These are phyloP conservation scores for Wickerhamomyces ciferrii DNA, from an alignment of 805 yeast species.

Conservation along the genomic window DNA sequence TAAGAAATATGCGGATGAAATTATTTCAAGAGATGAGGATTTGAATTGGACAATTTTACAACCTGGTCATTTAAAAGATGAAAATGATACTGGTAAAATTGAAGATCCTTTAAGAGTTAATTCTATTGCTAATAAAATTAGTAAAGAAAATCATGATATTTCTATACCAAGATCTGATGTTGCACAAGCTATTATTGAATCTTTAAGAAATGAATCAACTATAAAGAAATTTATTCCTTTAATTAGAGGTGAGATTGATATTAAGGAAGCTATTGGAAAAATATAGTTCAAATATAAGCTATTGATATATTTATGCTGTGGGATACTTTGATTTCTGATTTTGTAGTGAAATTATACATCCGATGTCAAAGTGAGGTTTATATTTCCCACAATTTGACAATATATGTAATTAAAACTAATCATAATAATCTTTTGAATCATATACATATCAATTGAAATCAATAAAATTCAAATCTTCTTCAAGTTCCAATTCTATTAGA, in stretches of 20 bases:
- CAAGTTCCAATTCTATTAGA: too few relatives aligned
- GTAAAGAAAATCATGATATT: neutral
- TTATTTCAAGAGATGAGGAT: slow-evolving; percentile 36
- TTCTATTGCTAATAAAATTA: slow-evolving; percentile 2
- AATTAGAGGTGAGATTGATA: slow-evolving; percentile 33
- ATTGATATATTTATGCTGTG: too few relatives aligned
- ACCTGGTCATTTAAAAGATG: slow-evolving; percentile 43
- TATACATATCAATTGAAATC: too few relatives aligned
- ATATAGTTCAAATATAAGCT: too few relatives aligned
- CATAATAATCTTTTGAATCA: too few relatives aligned
- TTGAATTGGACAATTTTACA: slow-evolving; percentile 45
- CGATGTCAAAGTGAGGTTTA: too few relatives aligned
- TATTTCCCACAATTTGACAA: too few relatives aligned
- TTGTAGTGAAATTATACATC: too few relatives aligned
- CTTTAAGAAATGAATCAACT: slow-evolving; percentile 31
- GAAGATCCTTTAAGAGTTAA: slow-evolving; percentile 23
- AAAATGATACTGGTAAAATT: slow-evolving; percentile 38
- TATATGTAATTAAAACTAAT: too few relatives aligned
- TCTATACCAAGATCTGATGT: slow-evolving; percentile 48
- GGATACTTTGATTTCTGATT: too few relatives aligned
- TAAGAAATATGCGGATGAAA: slow-evolving; percentile 54
- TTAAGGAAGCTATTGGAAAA: slow-evolving; percentile 9
- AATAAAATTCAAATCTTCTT: too few relatives aligned
- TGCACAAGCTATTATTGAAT: slow-evolving; percentile 38
- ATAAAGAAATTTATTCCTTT: slow-evolving; percentile 38